Evolutionary conservation across 139 green algal genomes (phyloP).

Genomic region (Volvox reticuliferus): DNA sequence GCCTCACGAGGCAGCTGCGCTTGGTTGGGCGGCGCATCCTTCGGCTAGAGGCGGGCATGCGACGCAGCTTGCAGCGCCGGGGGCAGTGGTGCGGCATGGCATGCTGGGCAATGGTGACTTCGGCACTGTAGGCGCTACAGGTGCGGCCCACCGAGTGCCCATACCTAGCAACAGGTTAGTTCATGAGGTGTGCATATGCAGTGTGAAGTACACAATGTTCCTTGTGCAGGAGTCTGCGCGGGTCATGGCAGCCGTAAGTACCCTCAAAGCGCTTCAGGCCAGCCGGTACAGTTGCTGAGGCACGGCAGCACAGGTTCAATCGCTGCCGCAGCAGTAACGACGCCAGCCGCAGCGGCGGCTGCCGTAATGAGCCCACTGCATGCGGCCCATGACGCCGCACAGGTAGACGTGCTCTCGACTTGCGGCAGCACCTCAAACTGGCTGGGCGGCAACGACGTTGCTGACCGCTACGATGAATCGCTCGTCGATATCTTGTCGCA

Average conservation of each 20-base stretch:
- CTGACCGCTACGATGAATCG: constrained; percentile 58
- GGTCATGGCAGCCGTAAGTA: not conserved
- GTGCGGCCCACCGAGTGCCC: no score
- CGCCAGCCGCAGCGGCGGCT: not conserved
- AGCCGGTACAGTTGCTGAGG: not conserved
- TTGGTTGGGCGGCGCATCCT: not conserved
- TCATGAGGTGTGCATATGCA: no score
- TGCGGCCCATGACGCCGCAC: not conserved
- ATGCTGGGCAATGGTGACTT: not conserved
- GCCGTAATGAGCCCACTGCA: not conserved
- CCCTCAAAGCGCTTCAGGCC: not conserved
- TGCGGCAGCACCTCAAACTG: not conserved
- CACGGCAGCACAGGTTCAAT: not conserved
- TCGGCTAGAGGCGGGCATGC: not conserved
- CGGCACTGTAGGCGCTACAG: no score
- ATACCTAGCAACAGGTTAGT: no score
- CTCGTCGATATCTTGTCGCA: constrained; percentile 60
- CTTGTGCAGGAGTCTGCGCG: no score
- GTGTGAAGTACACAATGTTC: no score
- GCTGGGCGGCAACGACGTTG: constrained; percentile 14
- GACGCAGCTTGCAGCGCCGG: not conserved
- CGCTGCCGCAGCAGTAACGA: not conserved
- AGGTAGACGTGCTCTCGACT: not conserved
- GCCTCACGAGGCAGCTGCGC: not conserved
- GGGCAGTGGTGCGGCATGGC: not conserved